These are phyloP conservation scores for Blastobotrys chiropterorum DNA, from an alignment of 805 yeast species.

Conservation along the genomic window DNA sequence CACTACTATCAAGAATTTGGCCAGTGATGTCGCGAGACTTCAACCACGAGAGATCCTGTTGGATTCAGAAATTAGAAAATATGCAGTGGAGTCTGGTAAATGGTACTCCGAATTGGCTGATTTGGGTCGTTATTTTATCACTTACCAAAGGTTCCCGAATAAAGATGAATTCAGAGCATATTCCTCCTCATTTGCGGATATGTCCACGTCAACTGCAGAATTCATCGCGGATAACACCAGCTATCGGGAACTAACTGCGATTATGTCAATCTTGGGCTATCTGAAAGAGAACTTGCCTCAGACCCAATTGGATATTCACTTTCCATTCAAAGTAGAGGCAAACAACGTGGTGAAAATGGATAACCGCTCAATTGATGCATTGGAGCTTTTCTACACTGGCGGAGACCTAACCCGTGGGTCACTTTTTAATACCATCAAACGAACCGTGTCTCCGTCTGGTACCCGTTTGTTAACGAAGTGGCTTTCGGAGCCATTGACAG, in stretches of 20 bases:
- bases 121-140: slow-evolving; percentile 52
- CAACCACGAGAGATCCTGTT: slow-evolving; percentile 75
- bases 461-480: slow-evolving; percentile 72
- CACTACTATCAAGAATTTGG: slow-evolving; percentile 51
- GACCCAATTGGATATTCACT: slow-evolving; percentile 51
- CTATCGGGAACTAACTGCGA: slow-evolving; percentile 47
- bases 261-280: slow-evolving; percentile 60
- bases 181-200: slow-evolving; percentile 37
- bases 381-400: slow-evolving; percentile 52
- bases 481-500: slow-evolving; percentile 73
- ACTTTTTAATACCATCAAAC: slow-evolving; percentile 56
- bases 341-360: slow-evolving; percentile 67
- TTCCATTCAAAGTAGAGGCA: slow-evolving; percentile 56
- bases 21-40: slow-evolving; percentile 69
- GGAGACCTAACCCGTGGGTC: slow-evolving; percentile 60
- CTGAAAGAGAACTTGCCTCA: slow-evolving; percentile 69
- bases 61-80: slow-evolving; percentile 16
- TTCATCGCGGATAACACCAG: slow-evolving; percentile 21
- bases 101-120: slow-evolving; percentile 58
- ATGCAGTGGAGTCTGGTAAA: slow-evolving; percentile 37
- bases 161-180: slow-evolving; percentile 35
- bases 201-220: slow-evolving; percentile 10
- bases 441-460: slow-evolving; percentile 79
- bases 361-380: slow-evolving; percentile 35
- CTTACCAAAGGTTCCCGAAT: slow-evolving; percentile 43